Conservation (phyloP, 2,329 filamentous ascomycete genomes). For the Pseudocercospora macadamiae region DNA sequence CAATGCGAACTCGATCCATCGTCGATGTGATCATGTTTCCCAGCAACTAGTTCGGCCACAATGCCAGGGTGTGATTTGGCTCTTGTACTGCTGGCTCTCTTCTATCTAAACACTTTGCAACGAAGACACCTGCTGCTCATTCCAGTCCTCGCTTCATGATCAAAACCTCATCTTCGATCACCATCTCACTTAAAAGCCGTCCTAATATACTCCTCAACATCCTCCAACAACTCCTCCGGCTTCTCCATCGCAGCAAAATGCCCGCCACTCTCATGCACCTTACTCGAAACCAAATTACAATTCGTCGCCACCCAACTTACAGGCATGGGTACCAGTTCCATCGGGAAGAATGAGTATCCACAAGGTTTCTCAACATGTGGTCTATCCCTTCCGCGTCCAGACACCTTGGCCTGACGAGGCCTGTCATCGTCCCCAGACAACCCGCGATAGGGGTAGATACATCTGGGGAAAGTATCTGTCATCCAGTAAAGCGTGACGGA, state of each 20-base stretch:
- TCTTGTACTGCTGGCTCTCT: too few species aligned
- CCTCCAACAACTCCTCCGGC: slow-evolving; percentile 36
- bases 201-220: slow-evolving; percentile 40
- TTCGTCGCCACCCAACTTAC: slow-evolving; percentile 43
- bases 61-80: too few species aligned
- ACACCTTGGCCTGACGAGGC: slow-evolving; percentile 21
- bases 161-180: too few species aligned
- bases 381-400: slow-evolving; percentile 13
- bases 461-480: slow-evolving; percentile 52
- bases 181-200: slow-evolving; percentile 36
- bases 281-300: slow-evolving; percentile 42
- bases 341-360: slow-evolving; percentile 50
- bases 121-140: too few species aligned
- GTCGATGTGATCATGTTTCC: too few species aligned
- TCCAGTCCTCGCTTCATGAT: too few species aligned
- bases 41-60: too few species aligned
- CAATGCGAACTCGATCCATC: too few species aligned
- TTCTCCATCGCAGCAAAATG: slow-evolving; percentile 42
- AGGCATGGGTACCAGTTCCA: slow-evolving; percentile 45
- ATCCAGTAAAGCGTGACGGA: slow-evolving; percentile 59
- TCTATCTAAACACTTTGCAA: too few species aligned
- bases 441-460: slow-evolving; percentile 53
- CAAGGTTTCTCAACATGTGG: slow-evolving; percentile 45
- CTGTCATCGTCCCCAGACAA: slow-evolving; percentile 24
- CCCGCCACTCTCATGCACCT: slow-evolving; percentile 43